Evolutionary conservation across 441 rosid species (phyloP).

Genomic region (Euphorbia schlechtendalii): DNA sequence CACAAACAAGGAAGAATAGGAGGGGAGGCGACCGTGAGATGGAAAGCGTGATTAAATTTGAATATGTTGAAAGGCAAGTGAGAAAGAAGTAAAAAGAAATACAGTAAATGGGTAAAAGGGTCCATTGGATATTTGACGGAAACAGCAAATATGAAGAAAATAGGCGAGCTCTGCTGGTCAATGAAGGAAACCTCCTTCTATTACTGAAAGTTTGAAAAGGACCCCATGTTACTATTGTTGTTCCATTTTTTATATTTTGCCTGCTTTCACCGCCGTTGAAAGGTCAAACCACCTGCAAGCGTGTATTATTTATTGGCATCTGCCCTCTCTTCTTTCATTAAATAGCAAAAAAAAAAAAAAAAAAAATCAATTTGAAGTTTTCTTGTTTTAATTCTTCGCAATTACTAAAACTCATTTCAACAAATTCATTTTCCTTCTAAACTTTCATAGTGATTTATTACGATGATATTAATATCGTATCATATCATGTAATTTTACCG

Average conservation of each 20-base stretch:
- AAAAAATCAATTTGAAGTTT: no score
- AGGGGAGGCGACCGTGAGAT: neutral
- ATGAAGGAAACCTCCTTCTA: slow-evolving; percentile 5
- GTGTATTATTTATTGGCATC: no score
- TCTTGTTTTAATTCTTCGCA: no score
- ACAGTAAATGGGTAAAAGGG: neutral
- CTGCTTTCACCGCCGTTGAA: neutral
- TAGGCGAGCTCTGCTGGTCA: slow-evolving; percentile 13
- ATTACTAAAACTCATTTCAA: no score
- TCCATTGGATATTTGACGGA: slow-evolving; percentile 11
- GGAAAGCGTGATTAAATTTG: no score
- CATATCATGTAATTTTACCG: no score
- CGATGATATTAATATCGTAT: no score
- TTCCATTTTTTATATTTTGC: neutral
- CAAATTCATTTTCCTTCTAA: no score
- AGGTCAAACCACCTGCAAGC: neutral
- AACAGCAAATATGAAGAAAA: neutral
- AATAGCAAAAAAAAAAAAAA: no score
- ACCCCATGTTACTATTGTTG: neutral
- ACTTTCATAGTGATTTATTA: no score
- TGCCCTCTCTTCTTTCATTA: no score
- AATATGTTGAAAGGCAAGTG: neutral
- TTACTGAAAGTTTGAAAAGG: neutral
- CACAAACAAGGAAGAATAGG: neutral
- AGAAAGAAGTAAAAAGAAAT: neutral